Conservation (phyloP, 2,329 filamentous ascomycete species). For the Harringtonia lauricola region DNA sequence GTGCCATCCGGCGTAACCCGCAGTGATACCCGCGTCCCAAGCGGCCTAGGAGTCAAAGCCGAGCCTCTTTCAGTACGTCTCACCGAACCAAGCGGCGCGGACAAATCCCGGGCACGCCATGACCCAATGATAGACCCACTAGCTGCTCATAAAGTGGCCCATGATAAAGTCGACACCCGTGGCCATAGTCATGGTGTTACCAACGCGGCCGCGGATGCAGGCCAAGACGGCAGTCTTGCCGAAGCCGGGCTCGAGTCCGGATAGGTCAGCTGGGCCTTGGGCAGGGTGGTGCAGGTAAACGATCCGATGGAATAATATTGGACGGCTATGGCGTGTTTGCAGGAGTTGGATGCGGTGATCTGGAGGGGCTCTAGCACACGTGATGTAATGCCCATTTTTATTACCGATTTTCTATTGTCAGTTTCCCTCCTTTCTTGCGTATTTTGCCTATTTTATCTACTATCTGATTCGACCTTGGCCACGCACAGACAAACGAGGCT, state of each 20-base stretch:
- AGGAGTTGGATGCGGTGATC: too few species aligned
- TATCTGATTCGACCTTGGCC: too few species aligned
- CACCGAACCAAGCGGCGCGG: slow-evolving; percentile 61
- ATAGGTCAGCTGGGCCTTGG: slow-evolving; percentile 8
- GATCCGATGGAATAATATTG: background rate
- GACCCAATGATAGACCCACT: slow-evolving; percentile 40
- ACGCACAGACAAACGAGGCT: too few species aligned
- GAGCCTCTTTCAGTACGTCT: slow-evolving; percentile 55
- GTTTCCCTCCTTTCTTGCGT: too few species aligned
- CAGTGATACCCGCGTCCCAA: slow-evolving; percentile 68
- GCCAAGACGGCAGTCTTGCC: slow-evolving; percentile 6
- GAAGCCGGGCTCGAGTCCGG: background rate
- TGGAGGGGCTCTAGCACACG: too few species aligned
- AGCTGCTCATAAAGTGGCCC: slow-evolving; percentile 47
- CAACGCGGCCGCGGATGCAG: slow-evolving; percentile 9
- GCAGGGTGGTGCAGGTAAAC: slow-evolving; percentile 3
- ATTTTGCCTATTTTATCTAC: too few species aligned
- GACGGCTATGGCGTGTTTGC: background rate
- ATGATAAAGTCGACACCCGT: slow-evolving; percentile 31
- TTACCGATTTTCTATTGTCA: too few species aligned
- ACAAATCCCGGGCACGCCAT: slow-evolving; percentile 37
- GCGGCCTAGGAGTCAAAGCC: slow-evolving; percentile 60
- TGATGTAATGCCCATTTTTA: too few species aligned
- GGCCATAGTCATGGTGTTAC: slow-evolving; percentile 3
- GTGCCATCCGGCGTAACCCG: slow-evolving; percentile 45